phyloP scores from a whole-genome alignment of 352 stramenopile genomes.

The Pythium rishiriense region DNA sequence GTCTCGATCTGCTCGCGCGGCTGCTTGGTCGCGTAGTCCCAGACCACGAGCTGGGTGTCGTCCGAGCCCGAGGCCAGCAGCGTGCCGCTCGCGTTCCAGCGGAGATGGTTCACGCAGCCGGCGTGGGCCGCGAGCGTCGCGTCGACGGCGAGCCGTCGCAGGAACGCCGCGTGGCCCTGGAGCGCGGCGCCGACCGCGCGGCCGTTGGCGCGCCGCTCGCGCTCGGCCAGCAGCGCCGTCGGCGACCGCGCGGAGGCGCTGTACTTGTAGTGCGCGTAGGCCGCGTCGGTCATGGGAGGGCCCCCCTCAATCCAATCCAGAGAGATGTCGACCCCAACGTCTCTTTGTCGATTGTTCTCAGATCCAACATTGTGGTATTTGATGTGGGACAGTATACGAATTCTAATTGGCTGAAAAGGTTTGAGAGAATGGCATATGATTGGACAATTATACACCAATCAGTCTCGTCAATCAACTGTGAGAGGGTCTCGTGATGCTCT shows the following conservation, averaged over 20 bases:
- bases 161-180: slow-evolving; percentile 57
- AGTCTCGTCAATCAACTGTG: no score
- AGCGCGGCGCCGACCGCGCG: slow-evolving; percentile 41
- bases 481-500: no score
- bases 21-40: slow-evolving; percentile 68
- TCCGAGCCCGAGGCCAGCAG: slow-evolving; percentile 83
- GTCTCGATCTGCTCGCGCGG: slow-evolving; percentile 63
- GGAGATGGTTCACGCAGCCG: slow-evolving; percentile 86
- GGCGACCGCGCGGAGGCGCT: not conserved
- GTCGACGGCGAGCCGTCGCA: slow-evolving; percentile 61
- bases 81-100: slow-evolving; percentile 72
- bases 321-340: not conserved
- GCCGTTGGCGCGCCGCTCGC: slow-evolving; percentile 55
- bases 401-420: slow-evolving; percentile 13
- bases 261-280: slow-evolving; percentile 17
- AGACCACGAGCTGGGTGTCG: slow-evolving; percentile 78
- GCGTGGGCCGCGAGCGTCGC: slow-evolving; percentile 51
- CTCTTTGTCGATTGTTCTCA: not conserved
- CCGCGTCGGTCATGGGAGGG: not conserved
- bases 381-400: slow-evolving; percentile 12
- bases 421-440: no score
- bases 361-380: slow-evolving; percentile 5
- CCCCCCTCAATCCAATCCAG: not conserved
- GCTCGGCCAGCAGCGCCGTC: slow-evolving; percentile 44
- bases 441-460: no score